Percentiles rank a stretch among this genome's conserved stretches.
phyloP scores from a whole-genome alignment of 805 yeast genomes.

The Suhomyces kilbournensis region DNA sequence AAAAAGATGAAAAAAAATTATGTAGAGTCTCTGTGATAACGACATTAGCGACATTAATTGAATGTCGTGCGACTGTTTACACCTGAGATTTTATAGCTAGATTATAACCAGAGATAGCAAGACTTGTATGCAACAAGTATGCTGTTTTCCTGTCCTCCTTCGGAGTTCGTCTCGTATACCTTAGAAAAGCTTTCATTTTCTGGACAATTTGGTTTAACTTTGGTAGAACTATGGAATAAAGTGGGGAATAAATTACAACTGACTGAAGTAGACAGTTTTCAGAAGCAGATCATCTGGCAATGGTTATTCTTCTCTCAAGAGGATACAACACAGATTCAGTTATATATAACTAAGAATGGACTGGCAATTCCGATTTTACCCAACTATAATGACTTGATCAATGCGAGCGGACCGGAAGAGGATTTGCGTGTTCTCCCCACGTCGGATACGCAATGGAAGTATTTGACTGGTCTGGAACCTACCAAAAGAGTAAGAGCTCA shows the following conservation, averaged over 20 bases:
- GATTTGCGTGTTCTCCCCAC: constrained; percentile 34
- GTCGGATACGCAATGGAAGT: constrained; percentile 55
- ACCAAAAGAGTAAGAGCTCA: constrained; percentile 47
- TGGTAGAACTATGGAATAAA: constrained; percentile 27
- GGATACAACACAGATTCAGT: constrained; percentile 10
- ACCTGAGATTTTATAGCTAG: neutral
- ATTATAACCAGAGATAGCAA: neutral
- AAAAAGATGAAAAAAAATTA: neutral
- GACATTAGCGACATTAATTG: constrained; percentile 1
- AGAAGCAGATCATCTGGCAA: constrained; percentile 39
- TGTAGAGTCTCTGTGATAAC: neutral
- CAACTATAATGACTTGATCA: constrained; percentile 16
- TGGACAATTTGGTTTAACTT: constrained; percentile 28
- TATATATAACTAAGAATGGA: constrained; percentile 13
- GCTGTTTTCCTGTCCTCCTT: constrained; percentile 17
- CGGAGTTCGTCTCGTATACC: constrained; percentile 21
- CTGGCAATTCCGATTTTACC: constrained; percentile 15
- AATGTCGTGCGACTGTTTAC: neutral
- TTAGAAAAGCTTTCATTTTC: constrained; percentile 30
- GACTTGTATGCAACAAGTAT: constrained; percentile 1
- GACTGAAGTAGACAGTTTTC: constrained; percentile 29
- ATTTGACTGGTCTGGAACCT: constrained; percentile 48
- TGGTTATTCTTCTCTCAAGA: constrained; percentile 28
- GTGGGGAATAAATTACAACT: constrained; percentile 18
- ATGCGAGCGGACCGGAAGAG: constrained; percentile 14